These are phyloP conservation scores for Acrodontium crateriforme DNA, from an alignment of 2,329 filamentous ascomycete genomes.

Conservation along the genomic window DNA sequence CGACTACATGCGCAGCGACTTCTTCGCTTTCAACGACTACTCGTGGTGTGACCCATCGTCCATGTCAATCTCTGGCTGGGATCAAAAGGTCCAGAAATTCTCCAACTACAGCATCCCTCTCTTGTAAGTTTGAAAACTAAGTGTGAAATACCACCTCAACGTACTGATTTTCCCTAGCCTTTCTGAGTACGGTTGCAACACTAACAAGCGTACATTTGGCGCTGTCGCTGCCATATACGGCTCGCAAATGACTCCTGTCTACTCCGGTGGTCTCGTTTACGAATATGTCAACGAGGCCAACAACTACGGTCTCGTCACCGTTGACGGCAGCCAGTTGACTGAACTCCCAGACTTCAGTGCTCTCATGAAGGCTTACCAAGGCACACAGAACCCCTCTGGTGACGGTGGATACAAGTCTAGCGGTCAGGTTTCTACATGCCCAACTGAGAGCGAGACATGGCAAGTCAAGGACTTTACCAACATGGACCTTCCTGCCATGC, in stretches of 20 bases:
- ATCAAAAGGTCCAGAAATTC: slow-evolving; percentile 78
- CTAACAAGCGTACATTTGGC: slow-evolving; percentile 65
- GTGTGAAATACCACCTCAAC: not conserved
- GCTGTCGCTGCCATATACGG: slow-evolving; percentile 72
- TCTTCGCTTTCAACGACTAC: slow-evolving; percentile 84
- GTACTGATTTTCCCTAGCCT: slow-evolving; percentile 39
- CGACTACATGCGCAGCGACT: slow-evolving; percentile 72
- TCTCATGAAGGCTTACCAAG: slow-evolving; percentile 37
- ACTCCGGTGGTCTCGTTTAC: slow-evolving; percentile 92
- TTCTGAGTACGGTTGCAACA: slow-evolving; percentile 86
- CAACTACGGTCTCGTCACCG: slow-evolving; percentile 65
- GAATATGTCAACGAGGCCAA: slow-evolving; percentile 76
- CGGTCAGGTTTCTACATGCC: slow-evolving; percentile 41
- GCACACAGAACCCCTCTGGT: slow-evolving; percentile 38
- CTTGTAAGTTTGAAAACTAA: slow-evolving; percentile 45
- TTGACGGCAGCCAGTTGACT: slow-evolving; percentile 41
- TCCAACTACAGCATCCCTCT: slow-evolving; percentile 75
- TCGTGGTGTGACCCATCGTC: slow-evolving; percentile 66
- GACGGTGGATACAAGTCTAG: slow-evolving; percentile 46
- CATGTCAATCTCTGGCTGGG: slow-evolving; percentile 63
- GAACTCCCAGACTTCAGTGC: slow-evolving; percentile 47
- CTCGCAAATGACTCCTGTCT: slow-evolving; percentile 70
- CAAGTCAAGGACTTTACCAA: slow-evolving; percentile 36
- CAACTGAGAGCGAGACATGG: slow-evolving; percentile 40
- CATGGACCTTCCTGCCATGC: slow-evolving; percentile 41